A percentile compares a stretch with the other conserved stretches of the same genome.
These are phyloP conservation scores for Phytophthora ramorum DNA, from an alignment of 352 stramenopile genomes.

Conservation along the genomic window DNA sequence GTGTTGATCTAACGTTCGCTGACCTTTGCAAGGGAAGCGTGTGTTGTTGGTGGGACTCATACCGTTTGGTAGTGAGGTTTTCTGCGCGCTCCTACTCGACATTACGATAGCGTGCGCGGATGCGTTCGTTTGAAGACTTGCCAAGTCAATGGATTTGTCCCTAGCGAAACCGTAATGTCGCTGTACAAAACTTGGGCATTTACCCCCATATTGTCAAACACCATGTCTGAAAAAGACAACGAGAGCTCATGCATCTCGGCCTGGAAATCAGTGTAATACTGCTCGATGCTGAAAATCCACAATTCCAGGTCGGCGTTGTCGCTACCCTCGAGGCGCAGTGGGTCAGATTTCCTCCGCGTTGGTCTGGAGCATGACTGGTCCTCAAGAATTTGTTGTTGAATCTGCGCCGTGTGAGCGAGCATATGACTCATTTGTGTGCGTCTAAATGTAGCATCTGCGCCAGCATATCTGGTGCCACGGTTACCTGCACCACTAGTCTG, in stretches of 20 bases:
- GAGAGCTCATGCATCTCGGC: too few species aligned
- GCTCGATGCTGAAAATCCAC: slow-evolving; percentile 16
- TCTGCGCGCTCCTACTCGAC: too few species aligned
- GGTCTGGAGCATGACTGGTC: not conserved
- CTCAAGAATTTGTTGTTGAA: slow-evolving; percentile 19
- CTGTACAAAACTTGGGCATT: slow-evolving; percentile 14
- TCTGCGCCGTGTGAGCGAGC: slow-evolving; percentile 11
- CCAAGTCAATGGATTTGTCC: not conserved
- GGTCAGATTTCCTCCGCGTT: not conserved
- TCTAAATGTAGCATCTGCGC: slow-evolving; percentile 14
- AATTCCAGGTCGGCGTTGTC: slow-evolving; percentile 20
- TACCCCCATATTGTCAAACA: slow-evolving; percentile 11
- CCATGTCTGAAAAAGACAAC: slow-evolving; percentile 3
- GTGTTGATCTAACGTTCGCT: too few species aligned
- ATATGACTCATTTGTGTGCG: slow-evolving; percentile 9
- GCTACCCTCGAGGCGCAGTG: slow-evolving; percentile 8
- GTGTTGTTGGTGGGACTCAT: too few species aligned
- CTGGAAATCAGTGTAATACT: slow-evolving; percentile 6
- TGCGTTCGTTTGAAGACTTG: slow-evolving; percentile 13
- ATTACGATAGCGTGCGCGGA: slow-evolving; percentile 9
- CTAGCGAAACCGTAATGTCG: slow-evolving; percentile 10
- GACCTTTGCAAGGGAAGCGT: too few species aligned
- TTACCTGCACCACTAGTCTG: too few species aligned
- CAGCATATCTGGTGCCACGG: too few species aligned
- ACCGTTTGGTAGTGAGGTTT: too few species aligned